A percentile compares a stretch with the other conserved stretches of the same genome.
Conservation (phyloP, 2,329 filamentous ascomycete genomes). For the Alternaria hordeiaustralica region DNA sequence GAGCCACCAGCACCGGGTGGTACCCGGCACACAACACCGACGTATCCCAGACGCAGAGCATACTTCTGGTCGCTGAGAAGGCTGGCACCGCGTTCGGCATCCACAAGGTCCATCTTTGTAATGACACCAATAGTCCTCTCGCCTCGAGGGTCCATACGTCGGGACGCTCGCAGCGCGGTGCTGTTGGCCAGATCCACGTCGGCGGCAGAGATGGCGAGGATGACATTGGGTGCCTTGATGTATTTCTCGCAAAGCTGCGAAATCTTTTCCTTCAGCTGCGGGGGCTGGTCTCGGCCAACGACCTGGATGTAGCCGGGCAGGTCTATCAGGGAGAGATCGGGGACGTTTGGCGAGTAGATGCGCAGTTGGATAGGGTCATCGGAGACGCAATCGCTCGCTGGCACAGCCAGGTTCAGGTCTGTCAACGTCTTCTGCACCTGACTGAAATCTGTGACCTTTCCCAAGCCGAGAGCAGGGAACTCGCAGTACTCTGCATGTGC, state of each 20-base stretch:
- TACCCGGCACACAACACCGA: slow-evolving; percentile 88
- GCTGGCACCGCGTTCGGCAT: slow-evolving; percentile 75
- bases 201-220: slow-evolving; percentile 94
- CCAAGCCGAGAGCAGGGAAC: slow-evolving; percentile 88
- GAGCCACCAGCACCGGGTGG: slow-evolving; percentile 65
- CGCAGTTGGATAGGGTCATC: slow-evolving; percentile 96
- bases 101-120: slow-evolving; percentile 98
- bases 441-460: slow-evolving; percentile 88
- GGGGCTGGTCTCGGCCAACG: slow-evolving; percentile 85
- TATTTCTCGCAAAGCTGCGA: slow-evolving; percentile 97
- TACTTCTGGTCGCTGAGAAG: slow-evolving; percentile 92
- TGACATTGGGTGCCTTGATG: slow-evolving; percentile 94
- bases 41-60: slow-evolving; percentile 91
- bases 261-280: slow-evolving; percentile 94
- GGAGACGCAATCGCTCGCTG: slow-evolving; percentile 88
- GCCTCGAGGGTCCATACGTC: slow-evolving; percentile 89
- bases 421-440: slow-evolving; percentile 93
- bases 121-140: slow-evolving; percentile 98
- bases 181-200: slow-evolving; percentile 98
- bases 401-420: slow-evolving; percentile 91
- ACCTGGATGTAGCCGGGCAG: slow-evolving; percentile 98
- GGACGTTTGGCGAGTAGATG: slow-evolving; percentile 94
- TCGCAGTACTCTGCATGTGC: slow-evolving; percentile 90
- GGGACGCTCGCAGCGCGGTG: slow-evolving; percentile 85
- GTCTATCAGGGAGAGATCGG: slow-evolving; percentile 94